Evolutionary conservation across 345 rosid genomes (phyloP).

Genomic region (Crucihimalaya himalaica): DNA sequence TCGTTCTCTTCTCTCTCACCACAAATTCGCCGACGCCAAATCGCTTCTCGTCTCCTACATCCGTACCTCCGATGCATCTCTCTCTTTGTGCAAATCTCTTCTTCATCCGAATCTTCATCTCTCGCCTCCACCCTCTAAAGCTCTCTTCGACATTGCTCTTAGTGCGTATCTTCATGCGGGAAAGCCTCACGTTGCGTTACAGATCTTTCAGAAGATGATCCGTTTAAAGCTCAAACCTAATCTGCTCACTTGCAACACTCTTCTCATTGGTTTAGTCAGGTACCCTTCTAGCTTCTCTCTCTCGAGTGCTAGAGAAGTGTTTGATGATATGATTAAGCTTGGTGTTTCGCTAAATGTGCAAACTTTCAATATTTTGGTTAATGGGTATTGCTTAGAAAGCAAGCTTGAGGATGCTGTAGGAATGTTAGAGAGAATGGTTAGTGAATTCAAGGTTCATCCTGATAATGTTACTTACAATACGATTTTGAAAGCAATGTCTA

Average conservation of each 20-base stretch:
- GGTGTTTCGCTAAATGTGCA: constrained; percentile 52
- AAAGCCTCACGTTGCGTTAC: constrained; percentile 65
- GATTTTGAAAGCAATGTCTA: constrained; percentile 60
- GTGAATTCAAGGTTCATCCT: constrained; percentile 54
- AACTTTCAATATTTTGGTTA: constrained; percentile 67
- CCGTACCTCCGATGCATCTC: constrained; percentile 45
- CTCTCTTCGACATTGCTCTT: constrained; percentile 61
- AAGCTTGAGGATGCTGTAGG: constrained; percentile 56
- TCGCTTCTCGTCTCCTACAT: constrained; percentile 65
- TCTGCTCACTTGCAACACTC: constrained; percentile 65
- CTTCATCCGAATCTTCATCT: constrained; percentile 45
- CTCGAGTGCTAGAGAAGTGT: constrained; percentile 51
- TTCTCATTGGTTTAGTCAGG: constrained; percentile 65
- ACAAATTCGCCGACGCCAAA: constrained; percentile 68
- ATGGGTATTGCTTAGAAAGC: constrained; percentile 70
- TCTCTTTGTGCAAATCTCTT: constrained; percentile 52
- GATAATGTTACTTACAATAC: constrained; percentile 76
- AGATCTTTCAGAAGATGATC: constrained; percentile 69
- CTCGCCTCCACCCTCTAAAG: constrained; percentile 43
- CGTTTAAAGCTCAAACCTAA: constrained; percentile 58
- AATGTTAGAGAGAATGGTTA: constrained; percentile 55
- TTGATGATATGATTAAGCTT: constrained; percentile 51
- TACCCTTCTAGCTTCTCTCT: constrained; percentile 63
- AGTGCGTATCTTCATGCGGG: constrained; percentile 60
- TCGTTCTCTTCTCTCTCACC: constrained; percentile 52